These are phyloP conservation scores for Excoecaria agallocha DNA, from an alignment of 345 rosid species.

Conservation along the genomic window DNA sequence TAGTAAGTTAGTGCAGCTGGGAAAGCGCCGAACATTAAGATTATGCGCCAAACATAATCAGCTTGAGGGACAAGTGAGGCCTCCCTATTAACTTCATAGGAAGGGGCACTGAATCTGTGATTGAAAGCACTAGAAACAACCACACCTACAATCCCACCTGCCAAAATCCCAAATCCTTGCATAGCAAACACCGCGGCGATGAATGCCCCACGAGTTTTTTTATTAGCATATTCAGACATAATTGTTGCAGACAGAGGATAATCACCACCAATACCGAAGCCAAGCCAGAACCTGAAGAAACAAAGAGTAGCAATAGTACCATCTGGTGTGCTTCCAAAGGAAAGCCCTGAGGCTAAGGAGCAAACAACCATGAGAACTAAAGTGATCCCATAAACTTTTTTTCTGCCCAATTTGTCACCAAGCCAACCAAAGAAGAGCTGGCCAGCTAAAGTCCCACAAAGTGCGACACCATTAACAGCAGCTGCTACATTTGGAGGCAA, in stretches of 20 bases:
- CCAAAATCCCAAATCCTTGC: conserved; percentile 35
- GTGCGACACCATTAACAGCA: conserved; percentile 26
- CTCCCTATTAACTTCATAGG: neutral
- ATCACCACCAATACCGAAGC: conserved; percentile 32
- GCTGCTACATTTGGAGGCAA: conserved; percentile 20
- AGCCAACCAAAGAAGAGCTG: conserved; percentile 36
- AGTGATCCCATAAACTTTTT: conserved; percentile 31
- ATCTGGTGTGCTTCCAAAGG: conserved; percentile 3
- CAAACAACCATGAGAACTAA: conserved; percentile 29
- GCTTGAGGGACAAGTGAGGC: conserved; percentile 23
- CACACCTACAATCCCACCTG: conserved; percentile 25
- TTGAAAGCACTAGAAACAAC: conserved; percentile 19
- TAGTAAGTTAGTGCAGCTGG: conserved; percentile 30
- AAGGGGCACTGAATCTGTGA: conserved; percentile 9
- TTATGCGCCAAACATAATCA: conserved; percentile 31
- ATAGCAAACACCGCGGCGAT: conserved; percentile 34
- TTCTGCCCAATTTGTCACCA: conserved; percentile 31
- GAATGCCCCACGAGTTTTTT: conserved; percentile 30
- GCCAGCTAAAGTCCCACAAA: conserved; percentile 25
- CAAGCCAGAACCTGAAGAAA: conserved; percentile 35
- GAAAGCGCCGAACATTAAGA: conserved; percentile 28
- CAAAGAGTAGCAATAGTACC: conserved; percentile 19
- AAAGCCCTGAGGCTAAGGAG: conserved; percentile 25
- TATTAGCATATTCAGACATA: conserved; percentile 35
- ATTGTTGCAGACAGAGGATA: conserved; percentile 32